Percentiles rank a stretch among this genome's conserved stretches.
These are phyloP conservation scores for Chamaecrista fasciculata DNA, from an alignment of 306 rosid genomes.

Conservation along the genomic window DNA sequence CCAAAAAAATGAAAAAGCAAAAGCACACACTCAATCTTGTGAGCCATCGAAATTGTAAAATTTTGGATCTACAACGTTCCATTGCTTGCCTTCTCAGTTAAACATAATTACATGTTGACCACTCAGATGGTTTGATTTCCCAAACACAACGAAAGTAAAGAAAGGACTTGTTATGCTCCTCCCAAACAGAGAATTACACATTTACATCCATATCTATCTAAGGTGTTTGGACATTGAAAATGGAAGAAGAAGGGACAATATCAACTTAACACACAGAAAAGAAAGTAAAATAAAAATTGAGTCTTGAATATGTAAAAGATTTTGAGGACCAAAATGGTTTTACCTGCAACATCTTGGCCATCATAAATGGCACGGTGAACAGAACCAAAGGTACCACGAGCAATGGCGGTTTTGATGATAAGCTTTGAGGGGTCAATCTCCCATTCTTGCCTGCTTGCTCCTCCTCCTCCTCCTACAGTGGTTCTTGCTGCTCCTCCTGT, in stretches of 20 bases:
- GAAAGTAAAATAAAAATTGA: conserved; percentile 25
- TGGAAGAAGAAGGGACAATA: neutral
- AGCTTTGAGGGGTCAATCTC: conserved; percentile 97
- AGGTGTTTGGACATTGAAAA: conserved; percentile 11
- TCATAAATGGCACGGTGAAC: conserved; percentile 97
- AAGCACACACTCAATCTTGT: conserved; percentile 50
- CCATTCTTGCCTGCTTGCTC: conserved; percentile 71
- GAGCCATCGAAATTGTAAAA: conserved; percentile 76
- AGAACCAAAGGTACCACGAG: conserved; percentile 98
- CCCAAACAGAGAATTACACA: conserved; percentile 5
- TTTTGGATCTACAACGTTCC: conserved; percentile 44
- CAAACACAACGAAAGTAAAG: neutral
- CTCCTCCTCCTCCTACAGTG: too few species aligned
- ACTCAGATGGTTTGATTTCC: conserved; percentile 18
- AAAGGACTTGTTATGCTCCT: conserved; percentile 7
- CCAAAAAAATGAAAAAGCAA: conserved; percentile 19
- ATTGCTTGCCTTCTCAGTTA: neutral
- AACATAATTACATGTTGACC: conserved; percentile 13
- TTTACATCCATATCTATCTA: neutral
- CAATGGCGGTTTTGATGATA: conserved; percentile 69
- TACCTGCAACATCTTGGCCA: conserved; percentile 92
- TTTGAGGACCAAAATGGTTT: too few species aligned
- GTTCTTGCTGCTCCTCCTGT: too few species aligned
- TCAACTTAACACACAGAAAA: conserved; percentile 9
- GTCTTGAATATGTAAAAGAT: conserved; percentile 6